These are phyloP conservation scores for Polyporus arcularius DNA, from an alignment of 768 basidiomycete species.

Conservation along the genomic window DNA sequence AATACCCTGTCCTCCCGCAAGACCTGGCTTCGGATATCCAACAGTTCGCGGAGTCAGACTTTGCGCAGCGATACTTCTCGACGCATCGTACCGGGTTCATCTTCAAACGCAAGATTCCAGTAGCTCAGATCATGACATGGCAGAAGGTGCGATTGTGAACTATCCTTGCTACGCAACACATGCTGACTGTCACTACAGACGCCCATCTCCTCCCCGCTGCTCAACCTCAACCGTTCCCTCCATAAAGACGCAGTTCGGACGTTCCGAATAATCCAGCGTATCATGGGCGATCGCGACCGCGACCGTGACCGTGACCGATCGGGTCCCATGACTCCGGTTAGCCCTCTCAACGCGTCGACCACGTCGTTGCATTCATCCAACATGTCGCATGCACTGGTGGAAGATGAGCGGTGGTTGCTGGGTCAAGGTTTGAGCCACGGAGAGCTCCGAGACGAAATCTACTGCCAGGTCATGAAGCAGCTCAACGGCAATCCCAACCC, in stretches of 20 bases:
- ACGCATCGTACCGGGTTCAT: slow-evolving; percentile 89
- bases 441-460: slow-evolving; percentile 91
- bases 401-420: slow-evolving; percentile 87
- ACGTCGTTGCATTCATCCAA: slow-evolving; percentile 41
- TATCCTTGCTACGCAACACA: background rate
- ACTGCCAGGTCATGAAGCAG: slow-evolving; percentile 92
- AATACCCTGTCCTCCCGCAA: slow-evolving; percentile 75
- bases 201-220: slow-evolving; percentile 71
- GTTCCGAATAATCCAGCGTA: slow-evolving; percentile 88
- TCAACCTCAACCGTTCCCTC: slow-evolving; percentile 65
- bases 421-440: slow-evolving; percentile 76
- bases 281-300: slow-evolving; percentile 91
- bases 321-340: slow-evolving; percentile 35
- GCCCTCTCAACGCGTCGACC: slow-evolving; percentile 38
- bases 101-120: slow-evolving; percentile 78
- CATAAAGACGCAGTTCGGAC: slow-evolving; percentile 78
- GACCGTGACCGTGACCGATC: slow-evolving; percentile 42
- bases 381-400: slow-evolving; percentile 49
- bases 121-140: slow-evolving; percentile 89
- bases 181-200: slow-evolving; percentile 35
- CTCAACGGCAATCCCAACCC: slow-evolving; percentile 78
- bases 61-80: slow-evolving; percentile 86
- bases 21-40: slow-evolving; percentile 85
- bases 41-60: slow-evolving; percentile 84
- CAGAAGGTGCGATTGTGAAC: slow-evolving; percentile 60